Base-by-base conservation (phyloP, 257 asterid genomes). In the Coffea canephora region DNA sequence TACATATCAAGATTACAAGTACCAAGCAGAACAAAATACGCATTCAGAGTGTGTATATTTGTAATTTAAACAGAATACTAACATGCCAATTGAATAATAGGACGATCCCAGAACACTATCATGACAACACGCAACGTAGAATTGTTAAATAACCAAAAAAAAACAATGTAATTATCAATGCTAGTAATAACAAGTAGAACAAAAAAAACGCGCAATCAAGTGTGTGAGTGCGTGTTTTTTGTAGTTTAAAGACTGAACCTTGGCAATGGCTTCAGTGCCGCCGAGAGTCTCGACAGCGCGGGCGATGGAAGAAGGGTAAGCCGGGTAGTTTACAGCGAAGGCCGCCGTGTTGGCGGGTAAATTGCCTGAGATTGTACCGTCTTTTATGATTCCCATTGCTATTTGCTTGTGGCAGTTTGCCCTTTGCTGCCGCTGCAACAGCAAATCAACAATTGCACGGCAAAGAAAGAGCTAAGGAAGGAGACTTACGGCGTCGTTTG, bases 211-310 rank as follows among this genome's bases (percentile, higher is more conserved):
- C 43, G 19, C 19, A 1, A 14, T 5, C 7, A 5, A 65, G 13
- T n/a, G 72, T 8, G 61, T 43, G 73, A 7, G 39, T 23, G 36
- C 3, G 10, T 11, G 46, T 5, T 31, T 4, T n/a, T 0, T 25
- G 49, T 34, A 36, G 43, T 18, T 2, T 43, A 45, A 36, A 49
- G 76, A 69, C 19, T 54, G 79, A 74, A 94, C 97, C 98, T 92
- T 93, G 77, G 85, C 85, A 86, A 95, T 89, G 75, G 86, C 89
- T 74, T 90, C 83, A 43, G 73, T 67, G 73, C 99, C 99, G 8
- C 98, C 99, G 18, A 95, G 91, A 80, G 97, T 91, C 85, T 95
- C 94, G 41, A 94, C 82, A 34, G 98, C 99, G 0, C 97, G 96
- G 77, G 85, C 88, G 5, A 83, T 81, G 16, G 99, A 93, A 80